Evolutionary conservation across 345 rosid genomes (phyloP).

Genomic region (Rhodamnia rubescens): DNA sequence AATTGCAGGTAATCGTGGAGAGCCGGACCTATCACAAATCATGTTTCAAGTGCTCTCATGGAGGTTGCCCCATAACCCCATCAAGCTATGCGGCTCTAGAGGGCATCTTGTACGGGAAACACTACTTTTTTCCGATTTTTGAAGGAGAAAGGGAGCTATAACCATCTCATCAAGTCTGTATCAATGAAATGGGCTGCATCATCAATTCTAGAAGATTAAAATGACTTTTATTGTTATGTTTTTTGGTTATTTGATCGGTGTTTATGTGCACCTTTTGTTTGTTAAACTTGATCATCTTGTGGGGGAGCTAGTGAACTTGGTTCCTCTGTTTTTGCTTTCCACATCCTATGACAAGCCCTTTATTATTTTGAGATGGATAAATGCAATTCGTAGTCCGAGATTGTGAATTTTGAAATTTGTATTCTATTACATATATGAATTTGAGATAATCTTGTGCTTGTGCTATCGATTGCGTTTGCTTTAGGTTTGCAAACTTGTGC

Average conservation of each 20-base stretch:
- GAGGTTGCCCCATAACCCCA: constrained; percentile 87
- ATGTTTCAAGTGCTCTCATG: constrained; percentile 92
- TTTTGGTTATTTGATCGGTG: background rate
- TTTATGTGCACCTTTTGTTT: background rate
- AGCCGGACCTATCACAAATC: constrained; percentile 76
- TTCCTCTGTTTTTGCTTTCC: no score
- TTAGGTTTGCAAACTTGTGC: background rate
- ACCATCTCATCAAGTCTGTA: constrained; percentile 78
- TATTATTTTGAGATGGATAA: background rate
- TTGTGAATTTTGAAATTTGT: background rate
- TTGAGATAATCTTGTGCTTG: background rate
- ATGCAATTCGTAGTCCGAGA: background rate
- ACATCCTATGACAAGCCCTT: background rate
- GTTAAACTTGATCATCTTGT: background rate
- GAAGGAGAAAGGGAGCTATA: constrained; percentile 97
- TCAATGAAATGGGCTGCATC: constrained; percentile 63
- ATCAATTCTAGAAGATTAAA: constrained; percentile 54
- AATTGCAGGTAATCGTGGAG: constrained; percentile 70
- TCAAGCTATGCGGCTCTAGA: constrained; percentile 94
- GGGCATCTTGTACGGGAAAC: constrained; percentile 87
- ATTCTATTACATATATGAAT: background rate
- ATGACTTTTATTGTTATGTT: background rate
- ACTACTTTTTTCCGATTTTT: constrained; percentile 91
- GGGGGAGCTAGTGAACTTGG: no score
- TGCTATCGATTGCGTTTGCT: background rate